These are phyloP conservation scores for Neurospora sp. DNA, from an alignment of 495 filamentous ascomycete genomes.

Conservation along the genomic window DNA sequence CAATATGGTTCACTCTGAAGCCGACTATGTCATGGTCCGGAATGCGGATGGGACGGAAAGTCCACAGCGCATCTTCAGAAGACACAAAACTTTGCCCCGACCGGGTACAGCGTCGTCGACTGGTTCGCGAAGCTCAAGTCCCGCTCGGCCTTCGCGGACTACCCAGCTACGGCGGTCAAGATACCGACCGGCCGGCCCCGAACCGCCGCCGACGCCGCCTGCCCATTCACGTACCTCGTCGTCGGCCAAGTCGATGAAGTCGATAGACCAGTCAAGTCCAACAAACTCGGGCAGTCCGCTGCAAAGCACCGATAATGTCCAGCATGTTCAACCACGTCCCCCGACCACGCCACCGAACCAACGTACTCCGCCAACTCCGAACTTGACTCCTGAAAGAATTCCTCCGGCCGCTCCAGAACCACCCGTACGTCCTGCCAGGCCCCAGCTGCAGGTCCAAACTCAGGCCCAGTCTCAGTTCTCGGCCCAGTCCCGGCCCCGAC, in stretches of 20 bases:
- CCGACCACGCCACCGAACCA: slow-evolving; percentile 51
- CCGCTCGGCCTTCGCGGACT: slow-evolving; percentile 17
- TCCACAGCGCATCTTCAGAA: slow-evolving; percentile 39
- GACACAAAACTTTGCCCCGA: slow-evolving; percentile 44
- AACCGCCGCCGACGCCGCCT: slow-evolving; percentile 44
- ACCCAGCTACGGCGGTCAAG: slow-evolving; percentile 14
- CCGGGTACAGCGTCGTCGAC: slow-evolving; percentile 27
- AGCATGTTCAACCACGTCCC: slow-evolving; percentile 11
- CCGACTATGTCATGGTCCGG: slow-evolving; percentile 8
- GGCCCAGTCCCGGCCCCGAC: neutral
- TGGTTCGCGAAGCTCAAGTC: slow-evolving; percentile 14
- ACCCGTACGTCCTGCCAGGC: slow-evolving; percentile 22
- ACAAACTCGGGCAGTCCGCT: slow-evolving; percentile 23
- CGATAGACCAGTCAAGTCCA: slow-evolving; percentile 24
- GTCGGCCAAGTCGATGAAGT: slow-evolving; percentile 29
- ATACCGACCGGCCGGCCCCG: slow-evolving; percentile 19
- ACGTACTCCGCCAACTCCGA: slow-evolving; percentile 60
- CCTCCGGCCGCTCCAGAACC: slow-evolving; percentile 44
- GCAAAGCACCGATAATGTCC: slow-evolving; percentile 20
- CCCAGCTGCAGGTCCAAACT: slow-evolving; percentile 23
- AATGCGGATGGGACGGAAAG: slow-evolving; percentile 6
- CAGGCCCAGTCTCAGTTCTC: neutral
- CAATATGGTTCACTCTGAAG: slow-evolving; percentile 15
- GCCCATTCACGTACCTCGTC: slow-evolving; percentile 44
- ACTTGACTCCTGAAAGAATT: slow-evolving; percentile 59